Evolutionary conservation across 2,329 filamentous ascomycete species (phyloP), one percentile per base, ranked within the genome.

Genomic region (Diatrype stigma): DNA sequence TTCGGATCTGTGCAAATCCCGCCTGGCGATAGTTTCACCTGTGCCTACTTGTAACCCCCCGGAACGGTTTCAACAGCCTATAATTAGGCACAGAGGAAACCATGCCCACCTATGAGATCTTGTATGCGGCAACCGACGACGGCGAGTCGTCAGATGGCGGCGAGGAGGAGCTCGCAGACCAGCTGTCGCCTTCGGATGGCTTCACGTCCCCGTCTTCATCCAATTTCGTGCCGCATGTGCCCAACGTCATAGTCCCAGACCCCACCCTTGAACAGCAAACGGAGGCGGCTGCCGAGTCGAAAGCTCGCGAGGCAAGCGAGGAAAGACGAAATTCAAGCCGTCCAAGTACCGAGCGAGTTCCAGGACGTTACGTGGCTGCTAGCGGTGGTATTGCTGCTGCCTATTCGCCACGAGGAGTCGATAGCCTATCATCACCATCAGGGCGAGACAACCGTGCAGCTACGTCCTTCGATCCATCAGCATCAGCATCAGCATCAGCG

Each of bases 141-240:
- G n/a, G n/a, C n/a, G n/a, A n/a, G n/a, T n/a, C n/a, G n/a, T 56
- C 59, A 37, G 63, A 66, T 49, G 51, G 51, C 48, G 59, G 32
- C 26, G 21, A 42, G 7, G 59, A 70, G 19, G 60, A 65, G 48
- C 65, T 70, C 50, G 65, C 67, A 38, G 57, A 68, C 47, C 57
- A 68, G 17, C 65, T 78, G 50, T 79, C 76, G 28, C 77, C 77
- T 37, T 72, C 75, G n/a, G 74, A 80, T 53, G 77, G 76, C 70
- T 80, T 80, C 61, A 68, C 70, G 58, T 66, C 61, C 34, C 60
- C 57, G 23, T 51, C 57, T 32, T 71, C 71, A 26, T 69, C 67
- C 42, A 58, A 63, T 54, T 50, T 54, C 54, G 70, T 74, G 11
- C 76, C 75, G 38, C 65, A 62, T 50, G 71, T 79, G 14, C 76